Evolutionary conservation across 2,329 filamentous ascomycete species (phyloP).

Genomic region (Alternaria postmessia): DNA sequence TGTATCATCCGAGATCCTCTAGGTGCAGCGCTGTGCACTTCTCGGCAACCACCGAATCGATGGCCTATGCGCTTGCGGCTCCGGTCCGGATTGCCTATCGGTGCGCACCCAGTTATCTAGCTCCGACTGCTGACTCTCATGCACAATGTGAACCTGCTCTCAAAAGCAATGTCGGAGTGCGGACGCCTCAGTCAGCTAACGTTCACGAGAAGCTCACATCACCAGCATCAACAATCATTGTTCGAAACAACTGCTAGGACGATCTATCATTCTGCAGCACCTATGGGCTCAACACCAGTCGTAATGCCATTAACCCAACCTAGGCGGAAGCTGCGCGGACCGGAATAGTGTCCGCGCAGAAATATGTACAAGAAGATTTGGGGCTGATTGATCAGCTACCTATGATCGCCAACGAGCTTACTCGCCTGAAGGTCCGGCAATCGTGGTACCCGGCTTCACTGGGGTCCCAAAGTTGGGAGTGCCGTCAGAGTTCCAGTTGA

Average conservation of each 20-base stretch:
- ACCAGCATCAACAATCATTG: background rate
- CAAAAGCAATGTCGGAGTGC: background rate
- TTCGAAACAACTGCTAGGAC: background rate
- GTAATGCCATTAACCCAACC: background rate
- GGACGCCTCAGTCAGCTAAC: background rate
- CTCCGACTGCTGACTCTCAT: background rate
- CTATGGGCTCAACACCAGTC: background rate
- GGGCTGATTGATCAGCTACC: background rate
- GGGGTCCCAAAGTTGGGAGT: slow-evolving; percentile 61
- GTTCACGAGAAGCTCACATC: background rate
- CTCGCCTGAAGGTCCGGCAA: slow-evolving; percentile 50
- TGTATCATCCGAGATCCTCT: fast-evolving
- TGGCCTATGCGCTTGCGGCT: background rate
- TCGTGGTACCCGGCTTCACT: slow-evolving; percentile 37
- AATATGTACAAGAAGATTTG: background rate
- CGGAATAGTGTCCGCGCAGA: too few species aligned
- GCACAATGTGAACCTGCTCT: background rate
- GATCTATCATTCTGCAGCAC: background rate
- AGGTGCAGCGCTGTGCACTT: background rate
- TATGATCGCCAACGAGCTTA: background rate
- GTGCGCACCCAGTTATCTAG: background rate
- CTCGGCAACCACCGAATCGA: background rate
- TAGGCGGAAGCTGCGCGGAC: background rate
- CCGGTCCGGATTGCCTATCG: background rate
- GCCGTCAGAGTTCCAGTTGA: slow-evolving; percentile 61